Conservation (phyloP, 1,139 yeast species). For the Hemisphaericaspora subhashii region DNA sequence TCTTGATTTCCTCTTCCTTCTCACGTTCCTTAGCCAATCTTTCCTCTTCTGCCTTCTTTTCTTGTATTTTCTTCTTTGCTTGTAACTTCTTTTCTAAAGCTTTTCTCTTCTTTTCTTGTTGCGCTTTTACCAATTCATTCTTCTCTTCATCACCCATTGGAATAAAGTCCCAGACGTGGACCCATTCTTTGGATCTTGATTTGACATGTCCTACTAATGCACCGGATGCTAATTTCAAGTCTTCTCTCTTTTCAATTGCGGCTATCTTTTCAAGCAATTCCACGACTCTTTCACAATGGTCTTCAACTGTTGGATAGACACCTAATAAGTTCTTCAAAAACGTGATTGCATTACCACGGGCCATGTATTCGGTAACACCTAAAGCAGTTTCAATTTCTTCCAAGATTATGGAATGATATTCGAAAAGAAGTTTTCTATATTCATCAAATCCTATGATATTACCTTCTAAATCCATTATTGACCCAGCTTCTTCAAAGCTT, state of each 20-base stretch:
- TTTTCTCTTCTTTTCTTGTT: conserved; percentile 20
- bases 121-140: conserved; percentile 21
- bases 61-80: conserved; percentile 20
- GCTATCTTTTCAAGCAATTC: conserved; percentile 51
- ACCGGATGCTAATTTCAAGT: conserved; percentile 73
- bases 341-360: conserved; percentile 78
- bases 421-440: conserved; percentile 45
- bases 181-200: conserved; percentile 57
- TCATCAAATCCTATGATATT: conserved; percentile 28
- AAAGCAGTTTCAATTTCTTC: conserved; percentile 51
- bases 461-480: conserved; percentile 14
- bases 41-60: conserved; percentile 21
- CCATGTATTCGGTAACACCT: conserved; percentile 66
- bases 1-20: conserved; percentile 15
- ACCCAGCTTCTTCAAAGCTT: conserved; percentile 15
- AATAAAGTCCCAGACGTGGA: conserved; percentile 58
- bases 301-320: conserved; percentile 67
- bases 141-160: conserved; percentile 40
- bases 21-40: conserved; percentile 20
- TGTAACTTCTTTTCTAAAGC: conserved; percentile 16
- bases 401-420: conserved; percentile 56
- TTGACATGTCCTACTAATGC: conserved; percentile 75
- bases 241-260: conserved; percentile 66
- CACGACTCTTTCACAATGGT: conserved; percentile 60
- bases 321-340: conserved; percentile 68